Conservation (phyloP, 768 basidiomycete genomes). For the Dentipellis fragilis region DNA sequence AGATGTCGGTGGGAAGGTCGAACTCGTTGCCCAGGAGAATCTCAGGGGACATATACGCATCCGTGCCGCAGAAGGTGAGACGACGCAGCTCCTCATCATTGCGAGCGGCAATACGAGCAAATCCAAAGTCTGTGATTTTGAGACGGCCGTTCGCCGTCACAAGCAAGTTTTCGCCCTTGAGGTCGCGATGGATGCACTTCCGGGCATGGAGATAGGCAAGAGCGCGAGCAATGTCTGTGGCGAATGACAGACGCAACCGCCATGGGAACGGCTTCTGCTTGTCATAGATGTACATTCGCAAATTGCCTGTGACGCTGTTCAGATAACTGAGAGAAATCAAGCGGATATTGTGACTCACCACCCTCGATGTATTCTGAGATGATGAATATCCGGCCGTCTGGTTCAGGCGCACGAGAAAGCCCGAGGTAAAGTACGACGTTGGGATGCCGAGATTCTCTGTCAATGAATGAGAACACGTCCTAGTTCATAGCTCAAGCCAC, state of each 20-base stretch:
- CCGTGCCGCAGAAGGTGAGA: constrained; percentile 81
- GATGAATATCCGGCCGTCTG: constrained; percentile 84
- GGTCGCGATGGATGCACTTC: constrained; percentile 80
- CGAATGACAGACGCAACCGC: constrained; percentile 89
- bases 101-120: constrained; percentile 87
- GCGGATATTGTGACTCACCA: constrained; percentile 27
- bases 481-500: constrained; percentile 10
- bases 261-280: constrained; percentile 79
- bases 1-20: constrained; percentile 89
- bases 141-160: constrained; percentile 88
- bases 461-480: constrained; percentile 3
- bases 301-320: constrained; percentile 39
- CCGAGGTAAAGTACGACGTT: constrained; percentile 93
- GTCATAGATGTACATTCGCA: constrained; percentile 85
- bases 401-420: constrained; percentile 66
- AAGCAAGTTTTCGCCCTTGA: constrained; percentile 97
- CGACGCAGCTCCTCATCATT: constrained; percentile 85
- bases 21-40: constrained; percentile 89
- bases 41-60: constrained; percentile 96
- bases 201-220: constrained; percentile 97
- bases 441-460: constrained; percentile 78
- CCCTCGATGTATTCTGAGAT: constrained; percentile 92
- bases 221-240: constrained; percentile 87
- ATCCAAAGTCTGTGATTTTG: constrained; percentile 99
- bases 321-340: background rate